These are phyloP conservation scores for Umbelopsis sp. DNA, from an alignment of 192 early-diverging fungal genomes.

Conservation along the genomic window DNA sequence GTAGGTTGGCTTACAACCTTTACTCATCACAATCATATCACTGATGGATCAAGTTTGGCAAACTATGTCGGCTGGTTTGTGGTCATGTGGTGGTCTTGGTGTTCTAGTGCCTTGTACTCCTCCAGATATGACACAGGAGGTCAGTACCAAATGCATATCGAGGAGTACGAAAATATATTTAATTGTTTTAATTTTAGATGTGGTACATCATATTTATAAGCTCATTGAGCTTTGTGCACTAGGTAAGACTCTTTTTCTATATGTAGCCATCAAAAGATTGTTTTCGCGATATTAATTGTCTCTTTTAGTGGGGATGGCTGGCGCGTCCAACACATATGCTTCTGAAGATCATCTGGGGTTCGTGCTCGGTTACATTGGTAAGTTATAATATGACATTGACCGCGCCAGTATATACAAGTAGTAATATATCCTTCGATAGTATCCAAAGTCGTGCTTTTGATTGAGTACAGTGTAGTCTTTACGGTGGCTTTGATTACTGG, in stretches of 20 bases:
- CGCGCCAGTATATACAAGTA: neutral
- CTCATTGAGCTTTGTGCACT: slow-evolving; percentile 34
- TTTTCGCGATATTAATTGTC: neutral
- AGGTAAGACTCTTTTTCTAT: slow-evolving; percentile 2
- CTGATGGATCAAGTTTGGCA: slow-evolving; percentile 28
- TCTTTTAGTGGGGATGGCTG: slow-evolving; percentile 35
- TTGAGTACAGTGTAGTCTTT: slow-evolving; percentile 35
- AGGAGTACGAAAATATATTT: neutral
- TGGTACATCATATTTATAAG: slow-evolving; percentile 43
- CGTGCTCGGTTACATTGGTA: slow-evolving; percentile 43
- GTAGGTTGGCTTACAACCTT: slow-evolving; percentile 48
- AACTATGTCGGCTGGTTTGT: slow-evolving; percentile 43
- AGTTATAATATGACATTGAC: neutral
- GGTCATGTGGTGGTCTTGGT: slow-evolving; percentile 46
- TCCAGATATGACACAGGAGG: slow-evolving; percentile 37
- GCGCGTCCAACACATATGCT: slow-evolving; percentile 18
- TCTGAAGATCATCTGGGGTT: slow-evolving; percentile 22
- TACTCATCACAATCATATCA: slow-evolving; percentile 51
- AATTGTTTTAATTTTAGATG: slow-evolving; percentile 26
- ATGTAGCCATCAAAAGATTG: too few species aligned
- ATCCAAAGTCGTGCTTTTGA: slow-evolving; percentile 34
- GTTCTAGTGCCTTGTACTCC: slow-evolving; percentile 42
- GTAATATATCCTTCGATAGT: slow-evolving; percentile 22
- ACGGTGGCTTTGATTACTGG: slow-evolving; percentile 25
- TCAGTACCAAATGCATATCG: neutral